These are phyloP conservation scores for Cercospora sp. DNA, from an alignment of 2,329 filamentous ascomycete genomes.

Conservation along the genomic window DNA sequence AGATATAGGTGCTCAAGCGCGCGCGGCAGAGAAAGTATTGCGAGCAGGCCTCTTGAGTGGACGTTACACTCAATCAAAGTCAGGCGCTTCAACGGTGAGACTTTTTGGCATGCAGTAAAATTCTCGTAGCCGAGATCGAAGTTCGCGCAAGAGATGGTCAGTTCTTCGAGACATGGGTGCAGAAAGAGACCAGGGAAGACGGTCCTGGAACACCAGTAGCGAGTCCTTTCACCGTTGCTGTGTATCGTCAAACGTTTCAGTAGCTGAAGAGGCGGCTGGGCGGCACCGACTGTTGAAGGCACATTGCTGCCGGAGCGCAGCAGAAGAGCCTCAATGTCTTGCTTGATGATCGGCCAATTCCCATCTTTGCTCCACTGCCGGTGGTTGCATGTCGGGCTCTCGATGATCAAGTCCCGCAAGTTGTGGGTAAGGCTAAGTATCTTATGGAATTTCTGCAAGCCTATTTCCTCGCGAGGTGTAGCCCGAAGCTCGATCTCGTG, in stretches of 20 bases:
- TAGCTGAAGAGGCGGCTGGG: not conserved
- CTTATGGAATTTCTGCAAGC: constrained; percentile 5
- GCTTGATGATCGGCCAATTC: constrained; percentile 7
- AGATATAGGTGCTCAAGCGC: constrained; percentile 4
- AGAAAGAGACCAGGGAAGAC: constrained; percentile 1
- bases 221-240: constrained; percentile 4
- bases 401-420: not conserved
- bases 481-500: constrained; percentile 9
- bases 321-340: not conserved
- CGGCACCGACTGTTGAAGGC: not conserved
- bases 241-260: constrained; percentile 7
- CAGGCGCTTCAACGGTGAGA: constrained; percentile 5
- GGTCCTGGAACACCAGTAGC: not conserved
- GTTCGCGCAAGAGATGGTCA: constrained; percentile 6
- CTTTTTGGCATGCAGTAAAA: not conserved
- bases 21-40: not conserved
- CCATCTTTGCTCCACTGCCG: not conserved
- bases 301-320: not conserved
- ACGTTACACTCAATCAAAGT: constrained; percentile 13
- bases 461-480: not conserved
- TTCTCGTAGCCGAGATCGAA: not conserved
- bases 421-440: constrained; percentile 3
- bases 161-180: constrained; percentile 10
- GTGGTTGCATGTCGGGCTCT: constrained; percentile 6
- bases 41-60: not conserved